A percentile compares a stretch with the other conserved stretches of the same genome.
These are phyloP conservation scores for Aspergillus luchuensis DNA, from an alignment of 2,329 filamentous ascomycete species.

Conservation along the genomic window DNA sequence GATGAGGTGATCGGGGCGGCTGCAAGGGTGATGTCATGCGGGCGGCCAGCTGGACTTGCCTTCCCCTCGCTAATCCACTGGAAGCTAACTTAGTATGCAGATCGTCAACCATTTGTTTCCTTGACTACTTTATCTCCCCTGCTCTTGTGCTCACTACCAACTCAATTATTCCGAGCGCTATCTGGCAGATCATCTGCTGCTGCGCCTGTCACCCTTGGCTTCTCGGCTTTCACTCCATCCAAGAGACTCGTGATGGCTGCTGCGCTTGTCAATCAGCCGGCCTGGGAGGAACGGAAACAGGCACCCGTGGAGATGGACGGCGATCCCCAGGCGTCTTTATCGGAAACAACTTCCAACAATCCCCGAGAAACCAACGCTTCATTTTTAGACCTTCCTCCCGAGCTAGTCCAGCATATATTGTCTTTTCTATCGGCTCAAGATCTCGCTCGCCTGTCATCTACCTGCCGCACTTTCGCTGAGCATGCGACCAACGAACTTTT, in stretches of 20 bases:
- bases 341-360: slow-evolving; percentile 1
- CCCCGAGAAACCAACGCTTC: slow-evolving; percentile 16
- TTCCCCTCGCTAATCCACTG: slow-evolving; percentile 2
- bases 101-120: neutral
- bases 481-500: slow-evolving; percentile 67
- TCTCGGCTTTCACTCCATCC: neutral
- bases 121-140: neutral
- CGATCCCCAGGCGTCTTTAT: neutral
- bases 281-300: slow-evolving; percentile 13
- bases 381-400: slow-evolving; percentile 62
- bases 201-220: neutral
- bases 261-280: slow-evolving; percentile 11
- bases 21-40: slow-evolving; percentile 11
- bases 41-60: slow-evolving; percentile 2
- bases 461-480: slow-evolving; percentile 62
- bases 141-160: neutral
- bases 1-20: slow-evolving; percentile 5
- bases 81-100: slow-evolving; percentile 6
- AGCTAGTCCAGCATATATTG: slow-evolving; percentile 74
- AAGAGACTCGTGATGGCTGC: slow-evolving; percentile 13
- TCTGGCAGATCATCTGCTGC: neutral
- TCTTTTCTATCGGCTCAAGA: slow-evolving; percentile 65
- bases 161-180: neutral
- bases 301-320: slow-evolving; percentile 1
- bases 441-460: slow-evolving; percentile 61